These are phyloP conservation scores for Camellia japonica DNA, from an alignment of 148 eudicot species.

Conservation along the genomic window DNA sequence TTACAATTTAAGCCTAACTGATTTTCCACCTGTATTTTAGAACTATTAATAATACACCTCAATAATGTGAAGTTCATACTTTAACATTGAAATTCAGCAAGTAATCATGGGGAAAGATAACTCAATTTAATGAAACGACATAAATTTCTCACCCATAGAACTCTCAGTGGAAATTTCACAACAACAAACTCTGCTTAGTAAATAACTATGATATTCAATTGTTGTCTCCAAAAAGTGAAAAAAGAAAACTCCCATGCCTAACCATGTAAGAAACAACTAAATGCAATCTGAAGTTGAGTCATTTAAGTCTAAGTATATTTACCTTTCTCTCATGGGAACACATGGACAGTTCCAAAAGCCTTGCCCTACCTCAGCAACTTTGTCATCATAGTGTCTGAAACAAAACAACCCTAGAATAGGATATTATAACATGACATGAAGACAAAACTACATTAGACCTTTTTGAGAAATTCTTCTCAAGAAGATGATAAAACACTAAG, in stretches of 20 bases:
- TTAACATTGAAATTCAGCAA: too few relatives aligned
- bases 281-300: too few relatives aligned
- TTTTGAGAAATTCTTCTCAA: not conserved
- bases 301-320: too few relatives aligned
- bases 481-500: slow-evolving; percentile 20
- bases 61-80: too few relatives aligned
- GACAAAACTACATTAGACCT: not conserved
- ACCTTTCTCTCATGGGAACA: too few relatives aligned
- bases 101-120: too few relatives aligned
- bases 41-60: too few relatives aligned
- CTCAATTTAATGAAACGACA: too few relatives aligned
- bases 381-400: slow-evolving; percentile 91
- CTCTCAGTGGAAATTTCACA: too few relatives aligned
- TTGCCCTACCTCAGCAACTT: slow-evolving; percentile 79
- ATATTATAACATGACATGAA: not conserved
- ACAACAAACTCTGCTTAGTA: not conserved
- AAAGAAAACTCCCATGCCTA: not conserved
- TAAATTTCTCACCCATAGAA: too few relatives aligned
- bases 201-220: not conserved
- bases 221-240: not conserved
- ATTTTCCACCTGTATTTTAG: too few relatives aligned
- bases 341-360: slow-evolving; percentile 28
- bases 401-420: not conserved
- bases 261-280: not conserved
- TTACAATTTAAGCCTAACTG: too few relatives aligned